Base-by-base conservation (phyloP, 768 basidiomycete genomes). In the Trametopsis cervina region DNA sequence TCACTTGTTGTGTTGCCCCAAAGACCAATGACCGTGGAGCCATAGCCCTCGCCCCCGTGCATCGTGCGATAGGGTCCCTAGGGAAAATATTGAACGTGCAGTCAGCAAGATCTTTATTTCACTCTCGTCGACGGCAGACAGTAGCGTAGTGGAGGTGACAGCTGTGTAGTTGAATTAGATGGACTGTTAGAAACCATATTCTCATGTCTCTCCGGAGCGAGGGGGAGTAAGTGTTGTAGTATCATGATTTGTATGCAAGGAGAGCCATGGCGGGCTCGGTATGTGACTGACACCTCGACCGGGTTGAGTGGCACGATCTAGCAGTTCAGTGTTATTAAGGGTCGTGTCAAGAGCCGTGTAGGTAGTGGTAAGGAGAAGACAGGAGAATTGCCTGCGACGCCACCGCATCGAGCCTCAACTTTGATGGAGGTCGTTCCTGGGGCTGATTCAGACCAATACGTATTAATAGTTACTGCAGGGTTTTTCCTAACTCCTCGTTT, bases 21-120 rank as follows among this genome's bases (percentile, higher is more conserved):
- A 1, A 90, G 84, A 17, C 94, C 94, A 38, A 92, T 71, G 2
- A 97, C 60, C 46, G 96, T 72, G 59, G 93, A 96, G 49, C 92
- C 94, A 53, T 97, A 96, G 2, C 94, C 93, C 69, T 97, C 94
- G 9, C 85, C 86, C 23, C 92, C 77, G 18, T 68, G 67, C 4
- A 87, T 73, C 1, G 89, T 90, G 10, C 4, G 95, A 68, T 18
- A 97, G 65, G 40, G 78, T 74, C 1, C 66, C 59, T 10, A 97
- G 63, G 3, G 25, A 18, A 38, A 35, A 24, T 24, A 25, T 21
- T 40, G 50, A 23, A 15, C 45, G 50, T 21, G 46, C 44, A 3
- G 58, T 40, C 2, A 45, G 47, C 4, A 49, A 40, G 5, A 39
- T 33, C 5, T 53, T 42, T 1, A 36, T 12, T 43, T 15, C 6